Base-by-base conservation (phyloP, 1,284 basidiomycete genomes). In the Cutaneotrichosporon cyanovorans region DNA sequence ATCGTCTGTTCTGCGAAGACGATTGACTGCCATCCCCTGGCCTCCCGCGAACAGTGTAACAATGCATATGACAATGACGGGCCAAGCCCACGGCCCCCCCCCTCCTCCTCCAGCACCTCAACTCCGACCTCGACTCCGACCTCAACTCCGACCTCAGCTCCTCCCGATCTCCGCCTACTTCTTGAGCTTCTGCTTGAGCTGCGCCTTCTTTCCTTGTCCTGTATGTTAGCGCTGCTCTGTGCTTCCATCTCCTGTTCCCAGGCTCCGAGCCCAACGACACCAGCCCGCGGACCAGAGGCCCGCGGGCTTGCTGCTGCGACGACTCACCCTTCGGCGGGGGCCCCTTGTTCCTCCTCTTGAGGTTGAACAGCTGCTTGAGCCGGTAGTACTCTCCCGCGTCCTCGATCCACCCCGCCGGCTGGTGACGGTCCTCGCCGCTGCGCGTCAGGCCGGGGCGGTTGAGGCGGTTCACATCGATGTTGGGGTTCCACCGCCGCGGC, bases 281-380 rank as follows among this genome's bases (percentile, higher is more conserved):
- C 18, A 5, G 14, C 5, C n/a, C 30, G 15, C 16, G 6, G 10
- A 25, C 28, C 21, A 5, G 19, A 1, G 15, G 14, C 40, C 5
- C 32, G 9, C 12, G 18, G 16, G 20, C 9, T 31, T 31, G 10
- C 16, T 28, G 20, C 34, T 18, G n/a, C n/a, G n/a, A n/a, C 23
- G 4, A 61, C 67, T 64, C 48, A 66, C 66, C 68, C 61, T 68
- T 69, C 63, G 63, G 68, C 42, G 67, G 67, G 21, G 67, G 63
- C 22, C 62, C 32, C 32, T 34, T 34, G 32, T 16, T 16, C 32
- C 12, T 28, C 25, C 25, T 28, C 25, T 12, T 7, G 25, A 12
- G 7, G 8, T 28, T 28, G 25, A 28, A 28, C 25, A 28, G 12
- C 25, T 28, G 25, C 25, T 12, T 7, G 8, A 28, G 7, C 7